Evolutionary conservation across 2,329 filamentous ascomycete genomes (phyloP), one percentile per base, ranked within the genome.

Genomic region (Colletotrichum costaricense): DNA sequence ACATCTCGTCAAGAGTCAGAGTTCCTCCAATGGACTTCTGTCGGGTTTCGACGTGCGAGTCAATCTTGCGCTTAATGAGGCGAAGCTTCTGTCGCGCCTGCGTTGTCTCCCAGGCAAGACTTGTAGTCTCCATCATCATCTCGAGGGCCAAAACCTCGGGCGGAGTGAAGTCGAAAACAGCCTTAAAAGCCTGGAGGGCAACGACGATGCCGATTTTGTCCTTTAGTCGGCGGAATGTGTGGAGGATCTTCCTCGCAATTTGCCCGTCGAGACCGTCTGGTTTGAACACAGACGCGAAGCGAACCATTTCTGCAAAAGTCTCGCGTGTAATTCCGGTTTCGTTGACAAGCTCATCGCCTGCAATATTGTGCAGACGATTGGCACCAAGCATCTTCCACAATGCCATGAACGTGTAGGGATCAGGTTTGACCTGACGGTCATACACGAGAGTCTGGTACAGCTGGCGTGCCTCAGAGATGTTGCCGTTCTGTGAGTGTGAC

Each of bases 371-470:
- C 19, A 86, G 80, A 5, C 87, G 85, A 79, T 90, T 90, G 75
- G 88, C 81, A 4, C 83, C 83, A 33, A 91, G 82, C 11, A 88
- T 85, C 79, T 89, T 88, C 91, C 92, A 95, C 16, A 94, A 87
- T 19, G 89, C 88, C 74, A 90, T 88, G 79, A 93, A 94, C 1
- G 93, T 94, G 81, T 92, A 89, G 0, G 91, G 85, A 75, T 94
- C 92, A 0, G 93, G 92, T 63, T 84, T 81, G 54, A 93, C 80
- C 38, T 82, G 83, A 46, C 84, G 82, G 30, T 86, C 82, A 11
- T 81, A 76, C 35, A 88, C 87, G 78, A 94, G 87, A 22, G 83
- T 80, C 11, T 83, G 80, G 80, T 91, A 94, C 35, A 91, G 86
- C 3, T 82, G 79, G 77, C 88, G 86, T 0, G 93, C 89, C 63